Evolutionary conservation across 73 alveolate genomes (phyloP).

Genomic region (Paramecium primaurelia): DNA sequence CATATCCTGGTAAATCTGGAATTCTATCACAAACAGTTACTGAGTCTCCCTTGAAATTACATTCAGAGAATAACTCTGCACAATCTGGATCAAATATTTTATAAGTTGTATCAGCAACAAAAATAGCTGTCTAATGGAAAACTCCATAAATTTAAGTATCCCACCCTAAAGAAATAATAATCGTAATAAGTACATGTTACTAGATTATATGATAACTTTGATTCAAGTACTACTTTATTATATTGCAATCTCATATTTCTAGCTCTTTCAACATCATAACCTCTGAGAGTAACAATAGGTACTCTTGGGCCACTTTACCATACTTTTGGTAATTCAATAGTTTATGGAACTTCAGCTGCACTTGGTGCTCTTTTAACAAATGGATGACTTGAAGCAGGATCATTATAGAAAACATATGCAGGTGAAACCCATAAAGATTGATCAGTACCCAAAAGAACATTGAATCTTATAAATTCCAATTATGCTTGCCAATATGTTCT

Average conservation of each 20-base stretch:
- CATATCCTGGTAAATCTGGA: slow-evolving; percentile 43
- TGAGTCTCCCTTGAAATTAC: slow-evolving; percentile 46
- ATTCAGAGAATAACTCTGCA: slow-evolving; percentile 11
- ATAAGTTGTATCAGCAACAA: not conserved
- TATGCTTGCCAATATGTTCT: slow-evolving; percentile 9
- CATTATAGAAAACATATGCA: not conserved
- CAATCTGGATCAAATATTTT: slow-evolving; percentile 34
- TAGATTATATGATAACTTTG: not conserved
- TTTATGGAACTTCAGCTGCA: not conserved
- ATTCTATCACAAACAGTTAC: slow-evolving; percentile 43
- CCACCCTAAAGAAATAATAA: not conserved
- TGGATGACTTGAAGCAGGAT: slow-evolving; percentile 12
- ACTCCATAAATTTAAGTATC: not conserved
- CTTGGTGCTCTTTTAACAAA: not conserved
- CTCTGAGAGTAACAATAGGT: not conserved
- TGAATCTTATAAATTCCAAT: not conserved
- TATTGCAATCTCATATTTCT: not conserved
- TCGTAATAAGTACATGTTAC: not conserved
- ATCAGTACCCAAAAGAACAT: not conserved
- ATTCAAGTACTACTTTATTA: not conserved
- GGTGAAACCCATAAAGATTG: not conserved
- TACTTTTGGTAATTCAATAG: not conserved
- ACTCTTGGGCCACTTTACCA: slow-evolving; percentile 23
- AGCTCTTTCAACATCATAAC: slow-evolving; percentile 28
- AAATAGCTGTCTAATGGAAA: not conserved